phyloP scores from a whole-genome alignment of 2,329 filamentous ascomycete genomes.

The Stagonosporopsis vannaccii region DNA sequence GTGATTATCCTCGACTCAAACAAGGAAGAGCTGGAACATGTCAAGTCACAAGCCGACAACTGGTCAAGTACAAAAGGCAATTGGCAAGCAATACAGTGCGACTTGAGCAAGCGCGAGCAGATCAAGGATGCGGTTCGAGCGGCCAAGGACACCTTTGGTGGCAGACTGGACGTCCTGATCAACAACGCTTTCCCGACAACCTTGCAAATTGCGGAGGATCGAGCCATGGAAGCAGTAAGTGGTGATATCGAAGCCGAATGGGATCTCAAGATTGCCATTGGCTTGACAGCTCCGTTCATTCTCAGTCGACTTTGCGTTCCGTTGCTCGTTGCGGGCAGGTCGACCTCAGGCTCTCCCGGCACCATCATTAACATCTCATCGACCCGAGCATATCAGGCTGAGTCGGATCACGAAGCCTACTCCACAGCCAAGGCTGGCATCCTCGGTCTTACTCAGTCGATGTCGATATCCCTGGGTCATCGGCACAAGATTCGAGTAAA shows the following conservation, averaged over 20 bases:
- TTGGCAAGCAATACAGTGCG: slow-evolving; percentile 41
- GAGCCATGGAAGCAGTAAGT: slow-evolving; percentile 41
- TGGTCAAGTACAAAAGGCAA: slow-evolving; percentile 25
- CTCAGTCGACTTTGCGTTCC: slow-evolving; percentile 43
- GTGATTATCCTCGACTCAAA: slow-evolving; percentile 57
- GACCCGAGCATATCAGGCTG: slow-evolving; percentile 59
- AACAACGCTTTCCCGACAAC: slow-evolving; percentile 47
- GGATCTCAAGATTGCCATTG: slow-evolving; percentile 44
- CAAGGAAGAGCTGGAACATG: slow-evolving; percentile 50
- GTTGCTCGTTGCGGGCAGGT: slow-evolving; percentile 31
- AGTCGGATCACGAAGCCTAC: slow-evolving; percentile 60
- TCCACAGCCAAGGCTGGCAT: slow-evolving; percentile 60
- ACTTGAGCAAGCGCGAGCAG: slow-evolving; percentile 50
- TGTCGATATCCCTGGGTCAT: slow-evolving; percentile 56
- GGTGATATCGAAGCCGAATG: slow-evolving; percentile 43
- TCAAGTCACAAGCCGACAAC: slow-evolving; percentile 39
- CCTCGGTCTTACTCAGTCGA: slow-evolving; percentile 58
- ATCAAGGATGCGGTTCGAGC: slow-evolving; percentile 48
- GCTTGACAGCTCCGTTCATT: slow-evolving; percentile 45
- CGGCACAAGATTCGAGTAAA: slow-evolving; percentile 57
- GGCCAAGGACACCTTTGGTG: slow-evolving; percentile 48
- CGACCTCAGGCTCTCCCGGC: slow-evolving; percentile 32
- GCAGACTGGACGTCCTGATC: slow-evolving; percentile 43
- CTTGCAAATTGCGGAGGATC: slow-evolving; percentile 33
- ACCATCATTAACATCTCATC: slow-evolving; percentile 58